A percentile compares a stretch with the other conserved stretches of the same genome.
phyloP scores from a whole-genome alignment of 2,329 filamentous ascomycete species.

The Neurospora sp. region DNA sequence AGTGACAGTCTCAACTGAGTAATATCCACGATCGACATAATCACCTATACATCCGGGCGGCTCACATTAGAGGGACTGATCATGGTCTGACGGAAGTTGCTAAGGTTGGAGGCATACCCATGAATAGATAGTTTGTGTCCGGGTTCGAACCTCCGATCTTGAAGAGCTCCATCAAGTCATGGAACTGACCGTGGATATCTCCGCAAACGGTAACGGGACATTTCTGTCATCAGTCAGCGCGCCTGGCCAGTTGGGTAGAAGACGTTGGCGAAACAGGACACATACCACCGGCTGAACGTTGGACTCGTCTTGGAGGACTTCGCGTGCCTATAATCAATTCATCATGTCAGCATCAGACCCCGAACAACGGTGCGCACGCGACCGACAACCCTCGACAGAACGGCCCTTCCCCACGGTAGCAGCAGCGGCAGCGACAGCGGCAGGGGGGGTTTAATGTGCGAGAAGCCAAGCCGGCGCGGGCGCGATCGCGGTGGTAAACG shows the following conservation, averaged over 20 bases:
- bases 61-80: not conserved
- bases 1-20: conserved; percentile 96
- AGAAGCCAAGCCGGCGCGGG: not conserved
- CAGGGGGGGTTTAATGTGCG: not conserved
- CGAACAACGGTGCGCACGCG: conserved; percentile 20
- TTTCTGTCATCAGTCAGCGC: conserved; percentile 53
- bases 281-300: conserved; percentile 97
- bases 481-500: not conserved
- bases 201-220: conserved; percentile 97
- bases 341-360: conserved; percentile 23
- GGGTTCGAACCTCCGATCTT: conserved; percentile 97
- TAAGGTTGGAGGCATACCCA: conserved; percentile 55
- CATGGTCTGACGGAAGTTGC: not conserved
- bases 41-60: conserved; percentile 52
- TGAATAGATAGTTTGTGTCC: conserved; percentile 98
- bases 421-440: not conserved
- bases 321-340: conserved; percentile 58
- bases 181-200: conserved; percentile 98
- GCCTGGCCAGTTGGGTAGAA: not conserved
- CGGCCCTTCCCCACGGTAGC: not conserved
- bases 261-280: conserved; percentile 15
- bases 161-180: conserved; percentile 98
- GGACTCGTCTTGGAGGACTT: conserved; percentile 94
- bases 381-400: conserved; percentile 7
- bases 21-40: conserved; percentile 98